Base-by-base conservation (phyloP, 225 moss, liverwort and hornwort species). In the Takakia lepidozioides region DNA sequence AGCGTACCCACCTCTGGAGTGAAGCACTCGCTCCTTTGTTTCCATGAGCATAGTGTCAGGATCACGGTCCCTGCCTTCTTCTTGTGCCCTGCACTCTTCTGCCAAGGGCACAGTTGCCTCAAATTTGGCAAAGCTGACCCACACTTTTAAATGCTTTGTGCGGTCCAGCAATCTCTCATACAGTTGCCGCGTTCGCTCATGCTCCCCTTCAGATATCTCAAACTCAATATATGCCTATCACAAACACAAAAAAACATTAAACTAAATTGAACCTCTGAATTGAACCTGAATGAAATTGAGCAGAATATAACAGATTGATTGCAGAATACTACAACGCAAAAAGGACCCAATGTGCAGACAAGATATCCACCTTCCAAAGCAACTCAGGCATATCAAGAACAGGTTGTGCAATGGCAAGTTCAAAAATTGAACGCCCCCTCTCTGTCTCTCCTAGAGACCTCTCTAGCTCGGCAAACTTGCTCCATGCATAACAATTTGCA, bases 401-500 rank as follows among this genome's bases (percentile, higher is more conserved):
- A 35, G 93, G 88, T 52, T 93, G 88, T 20, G 83, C 66, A 41
- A 93, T 93, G 30, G 93, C 88, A 69, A 93, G 75, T 66, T 93
- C 83, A 60, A 93, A 93, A 29, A 93, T 93, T 26, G 86, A 66
- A 58, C 93, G 81, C 19, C 88, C 93, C 61, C 93, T 71, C 51
- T 88, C 83, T 5, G 93, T 93, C 53, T 93, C 93, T 46, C 83
- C 76, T 36, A 93, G 65, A 29, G 86, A 81, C 51, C 81, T 83
- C 75, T 93, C 93, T 69, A 93, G 60, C 57, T 93, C 93, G 14
- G 93, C 93, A 59, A 78, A 93, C 53, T 93, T 93, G 81, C 86
- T 93, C 93, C 93, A 93, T 17, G 93, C 93, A 65, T 88, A 93
- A 57, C 93, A 93, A 21, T 93, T 93, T 16, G 88, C 88, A 29